Conservation (phyloP, 495 filamentous ascomycete genomes). For the Immersiella caudata region DNA sequence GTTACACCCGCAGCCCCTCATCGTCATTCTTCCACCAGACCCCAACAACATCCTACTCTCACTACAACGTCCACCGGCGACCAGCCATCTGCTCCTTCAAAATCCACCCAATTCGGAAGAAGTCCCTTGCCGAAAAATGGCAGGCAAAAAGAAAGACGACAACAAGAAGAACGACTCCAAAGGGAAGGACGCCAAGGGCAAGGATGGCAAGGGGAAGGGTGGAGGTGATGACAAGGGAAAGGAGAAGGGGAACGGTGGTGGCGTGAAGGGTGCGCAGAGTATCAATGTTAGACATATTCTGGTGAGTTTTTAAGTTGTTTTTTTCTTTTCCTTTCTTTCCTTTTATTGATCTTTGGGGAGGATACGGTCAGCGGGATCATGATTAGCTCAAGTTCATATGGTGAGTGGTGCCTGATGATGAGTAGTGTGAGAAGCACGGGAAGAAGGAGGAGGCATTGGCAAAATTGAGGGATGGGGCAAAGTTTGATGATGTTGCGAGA, state of each 20-base stretch:
- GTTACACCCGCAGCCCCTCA: not conserved
- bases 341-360: not conserved
- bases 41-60: not conserved
- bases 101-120: not conserved
- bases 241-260: constrained; percentile 47
- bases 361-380: no score
- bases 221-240: constrained; percentile 15
- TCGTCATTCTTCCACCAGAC: not conserved
- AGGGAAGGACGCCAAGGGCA: constrained; percentile 16
- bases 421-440: constrained; percentile 80
- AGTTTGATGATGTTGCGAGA: constrained; percentile 87
- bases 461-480: constrained; percentile 73
- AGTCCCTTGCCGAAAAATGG: constrained; percentile 24
- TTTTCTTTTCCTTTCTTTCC: not conserved
- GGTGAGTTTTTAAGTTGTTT: constrained; percentile 48
- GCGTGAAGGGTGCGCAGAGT: constrained; percentile 69
- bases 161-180: constrained; percentile 20
- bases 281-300: constrained; percentile 92
- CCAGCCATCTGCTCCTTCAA: not conserved
- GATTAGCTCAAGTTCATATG: no score
- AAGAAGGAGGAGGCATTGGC: constrained; percentile 87
- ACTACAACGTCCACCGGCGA: not conserved
- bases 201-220: constrained; percentile 13
- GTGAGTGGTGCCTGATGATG: no score
- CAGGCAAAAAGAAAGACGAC: constrained; percentile 29